Conservation (phyloP, 2,329 filamentous ascomycete species). For the Mollisia scopiformis region DNA sequence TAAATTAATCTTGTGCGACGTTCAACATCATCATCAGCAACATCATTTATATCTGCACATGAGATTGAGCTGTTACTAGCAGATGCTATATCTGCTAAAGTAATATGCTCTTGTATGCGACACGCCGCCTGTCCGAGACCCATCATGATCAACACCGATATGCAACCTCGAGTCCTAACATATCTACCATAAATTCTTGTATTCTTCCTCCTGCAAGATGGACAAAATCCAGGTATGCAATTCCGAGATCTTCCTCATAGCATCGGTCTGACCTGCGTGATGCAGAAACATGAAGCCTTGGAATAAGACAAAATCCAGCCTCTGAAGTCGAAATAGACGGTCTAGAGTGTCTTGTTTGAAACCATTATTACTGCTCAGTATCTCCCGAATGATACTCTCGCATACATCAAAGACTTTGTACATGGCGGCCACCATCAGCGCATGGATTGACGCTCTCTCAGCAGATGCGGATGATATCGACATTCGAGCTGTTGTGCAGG, state of each 20-base stretch:
- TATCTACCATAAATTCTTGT: slow-evolving; percentile 3
- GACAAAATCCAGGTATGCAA: slow-evolving; percentile 6
- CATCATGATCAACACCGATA: no score
- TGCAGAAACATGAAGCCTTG: slow-evolving; percentile 2
- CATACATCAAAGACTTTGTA: slow-evolving; percentile 11
- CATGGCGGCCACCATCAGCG: slow-evolving; percentile 1
- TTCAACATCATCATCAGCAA: no score
- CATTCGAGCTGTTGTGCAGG: background rate
- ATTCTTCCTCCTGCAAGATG: slow-evolving; percentile 2
- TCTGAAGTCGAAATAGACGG: background rate
- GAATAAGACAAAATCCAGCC: slow-evolving; percentile 5
- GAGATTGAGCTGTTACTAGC: no score
- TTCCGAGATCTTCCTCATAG: slow-evolving; percentile 2
- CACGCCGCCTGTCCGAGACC: no score
- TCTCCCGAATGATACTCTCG: slow-evolving; percentile 1
- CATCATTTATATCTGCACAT: no score
- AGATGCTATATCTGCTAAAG: no score
- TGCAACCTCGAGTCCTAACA: background rate
- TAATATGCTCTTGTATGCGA: no score
- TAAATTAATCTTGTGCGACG: no score
- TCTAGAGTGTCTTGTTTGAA: slow-evolving; percentile 1
- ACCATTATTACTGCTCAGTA: background rate
- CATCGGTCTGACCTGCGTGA: slow-evolving; percentile 2
- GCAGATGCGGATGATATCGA: background rate
- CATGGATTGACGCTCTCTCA: slow-evolving; percentile 6